Evolutionary conservation across 106 monocot species (phyloP), one percentile per base, ranked within the genome.

Genomic region (Apostasia ramifera): DNA sequence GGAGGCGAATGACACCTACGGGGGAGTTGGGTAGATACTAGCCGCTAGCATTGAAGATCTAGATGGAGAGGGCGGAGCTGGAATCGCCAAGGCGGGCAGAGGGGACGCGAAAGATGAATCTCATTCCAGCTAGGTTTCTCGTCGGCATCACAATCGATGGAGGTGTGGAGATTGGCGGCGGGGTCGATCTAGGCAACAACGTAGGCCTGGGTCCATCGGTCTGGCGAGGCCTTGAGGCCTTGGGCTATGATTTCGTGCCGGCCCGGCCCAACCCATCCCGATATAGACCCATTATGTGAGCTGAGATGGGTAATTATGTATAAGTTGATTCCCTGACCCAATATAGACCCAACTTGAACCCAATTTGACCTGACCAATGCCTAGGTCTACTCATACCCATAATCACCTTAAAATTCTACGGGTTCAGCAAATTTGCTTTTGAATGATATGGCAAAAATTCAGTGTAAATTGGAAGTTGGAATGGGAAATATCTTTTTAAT

Each of bases 61-160:
- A 55, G 39, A 81, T 67, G 55, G 77, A 67, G 59, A 76, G 59
- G 45, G 77, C 46, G 58, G 78, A 53, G 53, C 81, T 40, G 3
- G 59, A 53, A 15, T 69, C 63, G 5, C 56, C 40, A 39, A 66
- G 63, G 15, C 57, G 48, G 40, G 44, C 12, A 1, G 59, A 2
- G 45, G 74, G 74, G 59, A 81, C 61, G 12, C 10, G 69, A 69
- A 76, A 76, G 44, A 76, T 11, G 54, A 76, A 76, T 70, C 40
- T 85, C 89, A 67, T 89, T 85, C 89, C 89, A 89, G 6, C 80
- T 81, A 15, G 89, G 85, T 62, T 75, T 84, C 68, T 61, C 65
- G 37, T 82, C 83, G 67, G 85, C 82, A 52, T 50, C 65, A 37
- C 59, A 74, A 70, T 89, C 85, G 61, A 74, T 48, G 51, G 59